Evolutionary conservation across 148 eudicot species (phyloP).

Genomic region (Vaccinium myrtillus): DNA sequence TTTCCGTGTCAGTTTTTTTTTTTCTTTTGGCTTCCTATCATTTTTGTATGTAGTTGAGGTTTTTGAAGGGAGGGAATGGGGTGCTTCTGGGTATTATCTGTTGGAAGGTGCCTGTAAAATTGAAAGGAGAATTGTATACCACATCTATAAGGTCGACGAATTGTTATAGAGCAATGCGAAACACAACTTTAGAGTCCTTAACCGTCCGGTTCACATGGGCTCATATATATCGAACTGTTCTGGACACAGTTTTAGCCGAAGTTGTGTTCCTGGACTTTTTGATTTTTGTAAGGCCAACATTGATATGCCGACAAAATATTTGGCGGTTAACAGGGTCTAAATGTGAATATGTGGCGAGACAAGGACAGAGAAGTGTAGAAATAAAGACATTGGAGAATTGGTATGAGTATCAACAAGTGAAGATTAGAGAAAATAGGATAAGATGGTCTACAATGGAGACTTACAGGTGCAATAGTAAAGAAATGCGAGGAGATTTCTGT

Average conservation of each 20-base stretch:
- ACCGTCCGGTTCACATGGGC: too few relatives aligned
- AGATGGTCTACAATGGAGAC: neutral
- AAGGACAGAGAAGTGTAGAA: neutral
- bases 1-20: neutral
- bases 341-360: neutral
- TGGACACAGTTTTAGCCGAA: too few relatives aligned
- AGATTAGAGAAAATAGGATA: neutral
- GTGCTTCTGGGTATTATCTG: too few relatives aligned
- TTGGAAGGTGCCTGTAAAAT: neutral
- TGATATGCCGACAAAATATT: neutral
- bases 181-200: too few relatives aligned
- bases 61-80: neutral
- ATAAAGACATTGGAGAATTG: neutral
- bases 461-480: neutral
- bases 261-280: too few relatives aligned
- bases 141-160: neutral
- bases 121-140: neutral
- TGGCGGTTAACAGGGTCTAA: neutral
- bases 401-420: neutral
- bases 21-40: neutral
- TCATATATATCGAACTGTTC: too few relatives aligned
- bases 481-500: neutral
- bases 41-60: neutral
- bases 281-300: neutral
- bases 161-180: too few relatives aligned